Evolutionary conservation across 1,139 yeast species (phyloP).

Genomic region (Kurtzmaniella quercitrusa): DNA sequence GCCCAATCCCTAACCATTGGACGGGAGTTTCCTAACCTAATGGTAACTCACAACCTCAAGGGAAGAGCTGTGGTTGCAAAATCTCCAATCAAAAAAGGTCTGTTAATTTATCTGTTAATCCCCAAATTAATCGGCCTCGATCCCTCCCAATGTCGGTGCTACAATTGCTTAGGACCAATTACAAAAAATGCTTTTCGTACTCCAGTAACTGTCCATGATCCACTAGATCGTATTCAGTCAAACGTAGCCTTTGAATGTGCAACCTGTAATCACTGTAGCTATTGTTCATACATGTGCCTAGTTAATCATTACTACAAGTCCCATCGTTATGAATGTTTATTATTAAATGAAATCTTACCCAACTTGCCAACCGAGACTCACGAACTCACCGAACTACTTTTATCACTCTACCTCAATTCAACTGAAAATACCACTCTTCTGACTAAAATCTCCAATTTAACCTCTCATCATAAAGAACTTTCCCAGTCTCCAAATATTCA

Average conservation of each 20-base stretch:
- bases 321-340: conserved; percentile 6
- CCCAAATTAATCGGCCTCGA: conserved; percentile 1
- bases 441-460: neutral
- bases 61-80: neutral
- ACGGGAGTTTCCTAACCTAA: too few species aligned
- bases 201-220: neutral
- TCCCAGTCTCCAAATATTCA: neutral
- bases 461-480: neutral
- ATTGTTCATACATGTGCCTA: conserved; percentile 12
- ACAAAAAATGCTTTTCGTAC: neutral
- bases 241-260: conserved; percentile 7
- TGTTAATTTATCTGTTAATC: neutral
- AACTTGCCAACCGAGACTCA: neutral
- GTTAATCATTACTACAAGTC: conserved; percentile 7
- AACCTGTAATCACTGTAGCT: conserved; percentile 9
- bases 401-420: neutral
- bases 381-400: neutral
- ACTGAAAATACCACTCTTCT: neutral
- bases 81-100: neutral
- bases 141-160: conserved; percentile 8
- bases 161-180: conserved; percentile 6
- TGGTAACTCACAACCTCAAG: neutral
- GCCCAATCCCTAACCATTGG: too few species aligned
- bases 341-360: neutral
- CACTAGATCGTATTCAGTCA: neutral